phyloP scores from a whole-genome alignment of 2,329 filamentous ascomycete species.

The Colletotrichum euphorbiae region DNA sequence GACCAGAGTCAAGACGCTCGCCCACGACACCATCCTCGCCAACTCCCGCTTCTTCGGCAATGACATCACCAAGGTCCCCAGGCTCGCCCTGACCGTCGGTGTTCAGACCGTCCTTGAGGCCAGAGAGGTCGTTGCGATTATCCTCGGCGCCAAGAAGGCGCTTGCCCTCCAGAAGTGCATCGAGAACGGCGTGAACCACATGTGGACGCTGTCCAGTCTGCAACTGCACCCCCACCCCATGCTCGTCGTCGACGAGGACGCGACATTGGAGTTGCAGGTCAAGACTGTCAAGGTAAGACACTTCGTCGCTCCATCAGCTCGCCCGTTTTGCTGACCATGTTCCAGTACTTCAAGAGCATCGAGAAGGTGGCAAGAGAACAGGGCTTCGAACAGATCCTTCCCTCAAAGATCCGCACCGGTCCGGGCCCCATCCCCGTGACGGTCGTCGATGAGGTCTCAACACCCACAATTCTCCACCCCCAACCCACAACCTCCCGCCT shows the following conservation, averaged over 20 bases:
- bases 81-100: conserved; percentile 86
- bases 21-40: conserved; percentile 87
- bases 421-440: conserved; percentile 54
- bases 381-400: conserved; percentile 69
- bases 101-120: conserved; percentile 87
- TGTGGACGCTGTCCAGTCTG: conserved; percentile 88
- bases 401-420: conserved; percentile 66
- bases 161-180: conserved; percentile 83
- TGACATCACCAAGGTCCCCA: conserved; percentile 78
- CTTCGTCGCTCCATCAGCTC: too few species aligned
- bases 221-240: conserved; percentile 85
- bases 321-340: neutral
- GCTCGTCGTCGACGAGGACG: conserved; percentile 86
- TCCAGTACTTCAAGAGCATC: conserved; percentile 77
- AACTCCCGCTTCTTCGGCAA: conserved; percentile 88
- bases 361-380: conserved; percentile 70
- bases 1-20: conserved; percentile 87
- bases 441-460: conserved; percentile 56
- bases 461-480: conserved; percentile 62
- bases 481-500: conserved; percentile 68
- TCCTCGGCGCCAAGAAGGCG: conserved; percentile 84
- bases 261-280: conserved; percentile 77
- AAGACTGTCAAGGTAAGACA: conserved; percentile 73
- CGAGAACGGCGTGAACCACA: conserved; percentile 86
- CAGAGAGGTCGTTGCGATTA: conserved; percentile 84